Conservation (phyloP, 306 rosid species). For the Pachyrhizus erosus region DNA sequence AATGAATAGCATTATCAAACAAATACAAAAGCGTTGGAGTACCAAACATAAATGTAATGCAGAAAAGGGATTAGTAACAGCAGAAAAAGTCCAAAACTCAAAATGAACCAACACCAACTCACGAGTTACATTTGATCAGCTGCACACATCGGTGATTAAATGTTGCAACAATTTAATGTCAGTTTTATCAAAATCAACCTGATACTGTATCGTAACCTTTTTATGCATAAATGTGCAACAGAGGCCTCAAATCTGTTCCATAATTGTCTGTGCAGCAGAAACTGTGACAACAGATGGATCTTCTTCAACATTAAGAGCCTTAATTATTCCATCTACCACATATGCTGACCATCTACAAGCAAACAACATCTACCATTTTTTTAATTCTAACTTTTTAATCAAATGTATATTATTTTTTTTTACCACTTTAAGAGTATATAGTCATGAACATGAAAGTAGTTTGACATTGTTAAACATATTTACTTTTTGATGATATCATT, state of each 20-base stretch:
- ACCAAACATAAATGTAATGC: too few species aligned
- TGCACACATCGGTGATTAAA: background rate
- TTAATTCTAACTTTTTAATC: background rate
- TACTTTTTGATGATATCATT: background rate
- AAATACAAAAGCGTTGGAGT: too few species aligned
- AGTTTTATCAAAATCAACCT: background rate
- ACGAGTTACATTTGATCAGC: background rate
- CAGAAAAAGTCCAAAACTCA: background rate
- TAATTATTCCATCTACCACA: conserved; percentile 74
- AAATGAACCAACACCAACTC: background rate
- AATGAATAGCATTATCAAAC: too few species aligned
- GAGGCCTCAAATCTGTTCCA: conserved; percentile 66
- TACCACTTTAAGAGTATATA: background rate
- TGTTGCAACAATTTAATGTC: background rate
- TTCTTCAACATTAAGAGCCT: conserved; percentile 72
- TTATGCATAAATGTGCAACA: background rate
- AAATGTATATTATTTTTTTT: background rate
- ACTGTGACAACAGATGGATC: conserved; percentile 82
- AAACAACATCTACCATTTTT: background rate
- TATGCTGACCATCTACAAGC: conserved; percentile 44
- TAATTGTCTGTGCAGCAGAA: conserved; percentile 71
- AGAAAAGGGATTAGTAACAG: background rate
- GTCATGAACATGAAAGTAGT: background rate
- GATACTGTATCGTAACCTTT: background rate
- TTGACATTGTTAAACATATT: background rate